Evolutionary conservation across 805 yeast species (phyloP).

Genomic region (Ogataea sp.): DNA sequence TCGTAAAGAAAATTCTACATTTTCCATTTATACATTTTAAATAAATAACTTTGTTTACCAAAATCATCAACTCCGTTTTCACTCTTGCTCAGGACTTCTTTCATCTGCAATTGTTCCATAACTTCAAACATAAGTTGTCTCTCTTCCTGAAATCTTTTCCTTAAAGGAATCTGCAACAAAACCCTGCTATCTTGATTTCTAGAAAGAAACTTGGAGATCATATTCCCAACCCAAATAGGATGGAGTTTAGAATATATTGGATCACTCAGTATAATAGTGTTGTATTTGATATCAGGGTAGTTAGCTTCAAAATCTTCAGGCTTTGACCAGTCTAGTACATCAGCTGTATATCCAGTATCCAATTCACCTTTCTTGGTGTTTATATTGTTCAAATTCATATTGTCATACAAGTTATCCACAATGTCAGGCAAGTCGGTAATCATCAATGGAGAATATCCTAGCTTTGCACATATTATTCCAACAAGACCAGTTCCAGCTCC

Average conservation of each 20-base stretch:
- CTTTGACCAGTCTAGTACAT: slow-evolving; percentile 71
- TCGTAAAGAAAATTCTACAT: no score
- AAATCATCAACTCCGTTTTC: slow-evolving; percentile 81
- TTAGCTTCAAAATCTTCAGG: slow-evolving; percentile 30
- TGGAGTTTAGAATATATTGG: slow-evolving; percentile 83
- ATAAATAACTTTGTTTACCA: slow-evolving; percentile 59
- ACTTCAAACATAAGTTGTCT: slow-evolving; percentile 53
- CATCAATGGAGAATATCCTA: slow-evolving; percentile 38
- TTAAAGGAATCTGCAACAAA: slow-evolving; percentile 67
- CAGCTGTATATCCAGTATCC: slow-evolving; percentile 23
- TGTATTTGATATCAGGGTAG: slow-evolving; percentile 28
- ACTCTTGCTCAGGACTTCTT: slow-evolving; percentile 27
- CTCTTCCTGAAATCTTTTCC: slow-evolving; percentile 59
- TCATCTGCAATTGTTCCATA: slow-evolving; percentile 29
- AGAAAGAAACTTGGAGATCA: slow-evolving; percentile 43
- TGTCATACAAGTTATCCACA: slow-evolving; percentile 54
- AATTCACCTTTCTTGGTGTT: slow-evolving; percentile 6
- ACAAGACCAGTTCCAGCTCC: slow-evolving; percentile 95
- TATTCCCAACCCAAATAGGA: slow-evolving; percentile 62
- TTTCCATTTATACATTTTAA: slow-evolving; percentile 20
- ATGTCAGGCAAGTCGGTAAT: slow-evolving; percentile 81
- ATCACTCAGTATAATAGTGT: slow-evolving; percentile 70
- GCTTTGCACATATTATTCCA: slow-evolving; percentile 58
- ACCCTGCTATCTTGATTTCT: slow-evolving; percentile 32
- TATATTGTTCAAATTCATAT: slow-evolving; percentile 45